These are phyloP conservation scores for Trichoderma pleuroti DNA, from an alignment of 2,329 filamentous ascomycete genomes.

Conservation along the genomic window DNA sequence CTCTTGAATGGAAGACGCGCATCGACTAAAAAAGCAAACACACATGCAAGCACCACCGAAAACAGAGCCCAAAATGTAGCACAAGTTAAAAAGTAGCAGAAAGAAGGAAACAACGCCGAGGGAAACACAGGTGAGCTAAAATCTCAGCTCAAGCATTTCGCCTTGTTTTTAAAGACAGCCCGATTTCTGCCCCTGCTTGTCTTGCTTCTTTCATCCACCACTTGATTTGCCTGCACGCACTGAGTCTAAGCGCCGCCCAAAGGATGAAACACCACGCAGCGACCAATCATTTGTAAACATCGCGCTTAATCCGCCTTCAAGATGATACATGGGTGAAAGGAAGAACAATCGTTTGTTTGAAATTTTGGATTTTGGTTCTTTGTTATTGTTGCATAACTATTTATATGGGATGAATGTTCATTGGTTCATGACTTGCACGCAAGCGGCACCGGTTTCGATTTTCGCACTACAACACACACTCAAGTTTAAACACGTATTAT, in stretches of 20 bases:
- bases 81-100: not conserved
- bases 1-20: not conserved
- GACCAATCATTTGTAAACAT: not conserved
- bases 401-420: not conserved
- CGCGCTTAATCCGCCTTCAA: not conserved
- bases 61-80: not conserved
- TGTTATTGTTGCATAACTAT: not conserved
- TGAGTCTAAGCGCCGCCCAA: conserved; percentile 2
- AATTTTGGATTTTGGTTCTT: not conserved
- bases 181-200: not conserved
- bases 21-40: not conserved
- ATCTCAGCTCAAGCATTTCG: not conserved
- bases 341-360: not conserved
- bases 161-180: not conserved
- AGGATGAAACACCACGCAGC: conserved; percentile 5
- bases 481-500: too few relatives aligned
- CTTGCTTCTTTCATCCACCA: not conserved
- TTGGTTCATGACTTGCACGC: not conserved
- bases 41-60: not conserved
- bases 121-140: not conserved
- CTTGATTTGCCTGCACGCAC: not conserved
- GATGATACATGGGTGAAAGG: not conserved
- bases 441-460: too few relatives aligned
- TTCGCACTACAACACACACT: too few relatives aligned
- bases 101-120: not conserved